These are phyloP conservation scores for Stachybotrys chlorohalonatus DNA, from an alignment of 2,329 filamentous ascomycete species.

Conservation along the genomic window DNA sequence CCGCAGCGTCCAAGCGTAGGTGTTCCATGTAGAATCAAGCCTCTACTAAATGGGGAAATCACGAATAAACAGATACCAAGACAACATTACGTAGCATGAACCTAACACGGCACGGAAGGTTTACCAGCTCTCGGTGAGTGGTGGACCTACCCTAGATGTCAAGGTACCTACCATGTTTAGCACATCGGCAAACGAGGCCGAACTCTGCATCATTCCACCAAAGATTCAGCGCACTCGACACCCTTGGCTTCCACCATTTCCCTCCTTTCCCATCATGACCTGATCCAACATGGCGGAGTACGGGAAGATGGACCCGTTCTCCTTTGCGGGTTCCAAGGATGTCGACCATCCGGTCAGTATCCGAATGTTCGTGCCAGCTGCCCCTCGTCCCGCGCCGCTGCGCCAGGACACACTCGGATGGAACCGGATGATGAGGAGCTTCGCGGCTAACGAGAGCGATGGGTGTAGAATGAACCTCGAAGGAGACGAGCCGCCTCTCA, in stretches of 20 bases:
- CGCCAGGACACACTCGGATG: no score
- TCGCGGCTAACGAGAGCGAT: background rate
- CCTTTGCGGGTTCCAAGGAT: slow-evolving; percentile 83
- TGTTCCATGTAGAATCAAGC: no score
- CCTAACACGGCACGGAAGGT: no score
- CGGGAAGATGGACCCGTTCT: slow-evolving; percentile 80
- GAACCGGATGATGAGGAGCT: background rate
- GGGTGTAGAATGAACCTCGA: slow-evolving; percentile 35
- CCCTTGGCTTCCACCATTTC: background rate
- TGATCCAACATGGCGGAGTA: slow-evolving; percentile 26
- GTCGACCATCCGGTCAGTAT: slow-evolving; percentile 65
- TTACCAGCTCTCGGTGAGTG: no score
- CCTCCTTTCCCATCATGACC: slow-evolving; percentile 12
- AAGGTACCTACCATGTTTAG: no score
- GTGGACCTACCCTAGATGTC: no score
- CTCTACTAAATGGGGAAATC: no score
- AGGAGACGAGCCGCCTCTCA: slow-evolving; percentile 31
- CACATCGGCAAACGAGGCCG: no score
- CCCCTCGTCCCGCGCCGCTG: background rate
- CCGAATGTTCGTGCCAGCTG: slow-evolving; percentile 42
- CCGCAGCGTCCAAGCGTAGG: no score
- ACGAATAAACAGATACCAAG: no score
- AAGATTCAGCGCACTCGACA: background rate
- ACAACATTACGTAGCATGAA: no score
- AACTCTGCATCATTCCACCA: background rate